Conservation (phyloP, 805 yeast species). For the Schizosaccharomyces osmophilus region DNA sequence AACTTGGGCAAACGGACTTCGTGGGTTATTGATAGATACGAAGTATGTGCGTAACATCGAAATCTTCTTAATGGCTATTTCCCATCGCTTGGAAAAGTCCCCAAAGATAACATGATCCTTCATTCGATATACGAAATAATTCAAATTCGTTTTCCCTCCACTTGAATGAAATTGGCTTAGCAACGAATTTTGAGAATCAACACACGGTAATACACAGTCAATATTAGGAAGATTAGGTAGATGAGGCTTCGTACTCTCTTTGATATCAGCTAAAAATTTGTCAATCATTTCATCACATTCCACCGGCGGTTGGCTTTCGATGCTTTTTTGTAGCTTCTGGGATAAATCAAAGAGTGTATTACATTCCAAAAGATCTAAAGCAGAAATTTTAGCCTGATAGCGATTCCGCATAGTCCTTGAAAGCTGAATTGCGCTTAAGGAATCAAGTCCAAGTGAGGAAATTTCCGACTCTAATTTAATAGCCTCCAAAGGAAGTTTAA, state of each 20-base stretch:
- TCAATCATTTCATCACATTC: background rate
- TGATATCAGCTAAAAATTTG: background rate
- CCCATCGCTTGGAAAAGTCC: conserved; percentile 4
- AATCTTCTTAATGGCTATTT: conserved; percentile 1
- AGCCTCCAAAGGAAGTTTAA: no score
- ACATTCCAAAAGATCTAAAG: background rate
- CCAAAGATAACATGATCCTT: conserved; percentile 4
- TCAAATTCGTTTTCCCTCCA: conserved; percentile 6
- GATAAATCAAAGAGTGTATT: background rate
- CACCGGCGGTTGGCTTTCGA: background rate
- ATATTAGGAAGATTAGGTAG: background rate
- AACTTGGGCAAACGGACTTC: conserved; percentile 7
- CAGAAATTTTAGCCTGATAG: background rate
- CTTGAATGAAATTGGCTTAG: conserved; percentile 5
- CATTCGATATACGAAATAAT: conserved; percentile 4
- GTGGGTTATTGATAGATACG: conserved; percentile 2
- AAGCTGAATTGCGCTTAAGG: background rate
- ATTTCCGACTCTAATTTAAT: background rate
- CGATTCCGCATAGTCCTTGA: background rate
- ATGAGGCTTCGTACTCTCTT: background rate
- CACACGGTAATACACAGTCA: conserved; percentile 6
- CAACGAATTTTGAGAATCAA: conserved; percentile 8
- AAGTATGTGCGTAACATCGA: conserved; percentile 9
- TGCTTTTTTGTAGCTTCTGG: background rate
- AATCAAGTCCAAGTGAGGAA: background rate